Evolutionary conservation across 805 yeast genomes (phyloP).

Genomic region (Pichia cephalocereana): DNA sequence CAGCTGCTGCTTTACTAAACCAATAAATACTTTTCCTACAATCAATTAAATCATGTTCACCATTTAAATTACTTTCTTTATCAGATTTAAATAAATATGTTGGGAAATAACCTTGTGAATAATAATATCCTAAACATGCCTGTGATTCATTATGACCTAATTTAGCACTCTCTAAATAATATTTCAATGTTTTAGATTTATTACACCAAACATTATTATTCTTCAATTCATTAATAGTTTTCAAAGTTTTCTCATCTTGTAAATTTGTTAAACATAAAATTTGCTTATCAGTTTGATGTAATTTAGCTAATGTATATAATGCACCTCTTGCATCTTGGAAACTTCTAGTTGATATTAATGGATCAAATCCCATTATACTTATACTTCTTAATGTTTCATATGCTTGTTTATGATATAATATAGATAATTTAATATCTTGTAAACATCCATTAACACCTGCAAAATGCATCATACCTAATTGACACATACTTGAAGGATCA

Average conservation of each 20-base stretch:
- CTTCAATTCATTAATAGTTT: constrained; percentile 27
- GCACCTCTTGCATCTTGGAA: constrained; percentile 28
- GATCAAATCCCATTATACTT: constrained; percentile 24
- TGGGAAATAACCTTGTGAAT: constrained; percentile 52
- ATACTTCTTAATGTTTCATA: constrained; percentile 17
- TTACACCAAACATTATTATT: constrained; percentile 26
- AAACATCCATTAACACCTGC: constrained; percentile 28
- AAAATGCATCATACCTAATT: constrained; percentile 56
- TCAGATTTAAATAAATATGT: constrained; percentile 25
- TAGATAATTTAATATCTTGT: constrained; percentile 20
- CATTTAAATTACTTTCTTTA: constrained; percentile 17
- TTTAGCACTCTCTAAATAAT: constrained; percentile 51
- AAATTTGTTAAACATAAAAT: constrained; percentile 20
- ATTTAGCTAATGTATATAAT: constrained; percentile 27
- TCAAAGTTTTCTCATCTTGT: constrained; percentile 21
- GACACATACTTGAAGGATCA: constrained; percentile 61
- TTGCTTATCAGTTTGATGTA: constrained; percentile 27
- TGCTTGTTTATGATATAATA: constrained; percentile 23
- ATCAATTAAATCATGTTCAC: constrained; percentile 30
- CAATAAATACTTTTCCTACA: constrained; percentile 58
- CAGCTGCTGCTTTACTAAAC: constrained; percentile 61
- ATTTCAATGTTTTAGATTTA: constrained; percentile 35
- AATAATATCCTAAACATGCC: constrained; percentile 60
- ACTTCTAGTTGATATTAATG: constrained; percentile 26
- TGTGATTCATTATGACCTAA: constrained; percentile 59